Percentiles rank a stretch among this genome's conserved stretches.
Conservation (phyloP, 495 filamentous ascomycete species). For the Penicillium alfredii region DNA sequence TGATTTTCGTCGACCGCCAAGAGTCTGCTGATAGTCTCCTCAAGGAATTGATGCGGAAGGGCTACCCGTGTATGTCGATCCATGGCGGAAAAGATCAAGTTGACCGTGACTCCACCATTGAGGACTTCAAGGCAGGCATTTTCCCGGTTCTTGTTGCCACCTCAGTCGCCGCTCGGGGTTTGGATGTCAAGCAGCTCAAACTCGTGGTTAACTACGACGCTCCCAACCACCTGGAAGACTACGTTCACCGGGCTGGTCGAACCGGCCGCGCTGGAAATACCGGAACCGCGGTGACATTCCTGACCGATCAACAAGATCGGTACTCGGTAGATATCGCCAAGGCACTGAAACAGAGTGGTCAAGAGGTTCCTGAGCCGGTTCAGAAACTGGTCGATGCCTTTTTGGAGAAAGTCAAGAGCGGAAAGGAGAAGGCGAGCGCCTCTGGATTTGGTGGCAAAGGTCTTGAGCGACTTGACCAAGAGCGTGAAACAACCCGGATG, state of each 20-base stretch:
- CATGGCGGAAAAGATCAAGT: conserved; percentile 95
- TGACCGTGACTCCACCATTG: conserved; percentile 89
- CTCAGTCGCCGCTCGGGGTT: conserved; percentile 88
- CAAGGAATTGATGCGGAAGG: conserved; percentile 74
- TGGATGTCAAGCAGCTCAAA: conserved; percentile 96
- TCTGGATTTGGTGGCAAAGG: conserved; percentile 95
- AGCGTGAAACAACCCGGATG: conserved; percentile 75
- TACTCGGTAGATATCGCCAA: conserved; percentile 87
- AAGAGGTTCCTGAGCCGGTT: conserved; percentile 67
- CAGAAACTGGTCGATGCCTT: conserved; percentile 61
- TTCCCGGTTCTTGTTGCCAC: conserved; percentile 90
- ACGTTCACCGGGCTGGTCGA: conserved; percentile 91
- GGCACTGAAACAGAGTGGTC: conserved; percentile 86
- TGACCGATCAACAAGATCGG: conserved; percentile 86
- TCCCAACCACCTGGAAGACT: conserved; percentile 95
- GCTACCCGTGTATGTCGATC: conserved; percentile 93
- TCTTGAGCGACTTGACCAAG: conserved; percentile 81
- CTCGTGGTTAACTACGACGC: conserved; percentile 96
- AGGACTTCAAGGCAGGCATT: conserved; percentile 89
- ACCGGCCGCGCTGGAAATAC: conserved; percentile 94
- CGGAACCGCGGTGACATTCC: conserved; percentile 90
- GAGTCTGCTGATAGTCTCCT: conserved; percentile 86
- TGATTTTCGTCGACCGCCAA: conserved; percentile 95
- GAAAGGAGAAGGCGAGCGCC: conserved; percentile 75
- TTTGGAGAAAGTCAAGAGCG: conserved; percentile 82